Evolutionary conservation across 768 basidiomycete genomes (phyloP), one percentile per base, ranked within the genome.

Genomic region (Hypholoma fasciculare): DNA sequence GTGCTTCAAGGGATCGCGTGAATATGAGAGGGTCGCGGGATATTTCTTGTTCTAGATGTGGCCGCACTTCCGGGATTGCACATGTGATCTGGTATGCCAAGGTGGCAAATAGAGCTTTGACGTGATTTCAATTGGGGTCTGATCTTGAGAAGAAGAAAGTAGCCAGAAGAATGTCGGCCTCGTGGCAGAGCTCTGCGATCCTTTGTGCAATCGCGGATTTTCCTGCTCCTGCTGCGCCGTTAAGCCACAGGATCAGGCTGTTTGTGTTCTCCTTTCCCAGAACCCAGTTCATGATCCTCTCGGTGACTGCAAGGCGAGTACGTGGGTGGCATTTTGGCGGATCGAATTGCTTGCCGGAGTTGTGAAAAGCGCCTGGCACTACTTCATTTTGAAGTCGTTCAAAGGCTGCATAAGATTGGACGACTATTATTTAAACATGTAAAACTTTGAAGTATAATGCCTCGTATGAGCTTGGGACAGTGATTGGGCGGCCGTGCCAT

Each of bases 211-310:
- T 63, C 7, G 58, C 55, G 11, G 58, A 54, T 38, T 63, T 63
- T 9, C 61, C 61, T 7, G 63, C 58, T 8, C 63, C 63, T 12
- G 63, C 63, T 6, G 63, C 54, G 1, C 58, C 61, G 17, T 51
- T 38, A 0, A 64, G 49, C 63, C 63, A 64, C 26, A 61, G 12
- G 4, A 64, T 30, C 7, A 26, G 16, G 19, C 14, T 14, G 7
- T 51, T 47, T 3, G 30, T 49, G 23, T 1, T 34, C 19, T 30
- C 38, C 14, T 14, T 9, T 13, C 49, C 43, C 4, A 16, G 1
- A 23, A 58, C 50, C 62, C 62, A 63, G 13, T 38, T 16, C 42
- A 53, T 58, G 2, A 63, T 60, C 7, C 40, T 49, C 14, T 56
- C 14, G 1, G 60, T 19, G 1, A 63, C 46, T 4, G 49, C 48